These are phyloP conservation scores for Irpex rosettiformis DNA, from an alignment of 1,284 basidiomycete genomes.

Conservation along the genomic window DNA sequence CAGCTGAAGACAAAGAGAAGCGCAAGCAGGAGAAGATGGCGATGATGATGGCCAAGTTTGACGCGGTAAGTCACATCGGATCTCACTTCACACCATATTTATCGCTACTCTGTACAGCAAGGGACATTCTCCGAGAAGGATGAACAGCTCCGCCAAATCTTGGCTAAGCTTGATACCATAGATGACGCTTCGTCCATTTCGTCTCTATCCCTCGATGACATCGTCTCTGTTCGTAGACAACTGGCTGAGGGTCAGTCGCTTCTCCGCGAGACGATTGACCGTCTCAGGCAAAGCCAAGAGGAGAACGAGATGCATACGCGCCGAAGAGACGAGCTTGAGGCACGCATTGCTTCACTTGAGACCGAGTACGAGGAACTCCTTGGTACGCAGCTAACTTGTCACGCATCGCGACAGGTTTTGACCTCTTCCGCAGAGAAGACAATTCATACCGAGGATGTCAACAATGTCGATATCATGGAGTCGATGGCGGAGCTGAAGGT, in stretches of 20 bases:
- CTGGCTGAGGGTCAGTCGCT: constrained; percentile 86
- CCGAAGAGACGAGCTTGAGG: constrained; percentile 86
- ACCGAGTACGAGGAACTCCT: constrained; percentile 95
- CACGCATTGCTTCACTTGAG: constrained; percentile 78
- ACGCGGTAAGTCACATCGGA: constrained; percentile 58
- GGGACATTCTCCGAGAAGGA: constrained; percentile 92
- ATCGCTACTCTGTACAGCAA: constrained; percentile 46
- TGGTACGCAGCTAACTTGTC: constrained; percentile 43
- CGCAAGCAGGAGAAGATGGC: constrained; percentile 99
- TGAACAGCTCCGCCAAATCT: constrained; percentile 81
- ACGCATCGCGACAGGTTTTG: constrained; percentile 7
- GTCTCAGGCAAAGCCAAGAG: constrained; percentile 86
- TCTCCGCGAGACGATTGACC: constrained; percentile 87
- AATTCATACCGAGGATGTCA: constrained; percentile 79
- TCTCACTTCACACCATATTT: constrained; percentile 3
- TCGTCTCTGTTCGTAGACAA: constrained; percentile 80
- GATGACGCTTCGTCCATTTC: constrained; percentile 58
- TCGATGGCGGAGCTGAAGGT: constrained; percentile 92
- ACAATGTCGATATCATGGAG: constrained; percentile 75
- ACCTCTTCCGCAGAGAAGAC: constrained; percentile 63
- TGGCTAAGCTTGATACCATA: constrained; percentile 80
- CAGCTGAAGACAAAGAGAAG: constrained; percentile 95
- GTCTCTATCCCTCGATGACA: constrained; percentile 70
- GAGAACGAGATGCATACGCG: constrained; percentile 86
- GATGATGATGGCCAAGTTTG: constrained; percentile 99